Conservation (phyloP, 257 asterid species). For the Jasminum sambac region DNA sequence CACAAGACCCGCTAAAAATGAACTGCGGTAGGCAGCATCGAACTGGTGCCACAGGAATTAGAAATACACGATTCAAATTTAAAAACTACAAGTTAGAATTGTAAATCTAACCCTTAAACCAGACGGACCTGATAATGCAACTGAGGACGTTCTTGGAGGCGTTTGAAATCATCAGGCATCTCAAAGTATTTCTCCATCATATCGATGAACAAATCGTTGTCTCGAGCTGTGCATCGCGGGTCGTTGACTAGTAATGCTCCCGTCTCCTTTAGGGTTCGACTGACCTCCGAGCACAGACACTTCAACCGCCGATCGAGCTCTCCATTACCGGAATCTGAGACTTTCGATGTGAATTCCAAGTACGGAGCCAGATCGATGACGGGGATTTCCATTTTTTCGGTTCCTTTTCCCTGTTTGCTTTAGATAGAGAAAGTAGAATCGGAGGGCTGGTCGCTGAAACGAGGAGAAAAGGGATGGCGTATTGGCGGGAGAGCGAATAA, state of each 20-base stretch:
- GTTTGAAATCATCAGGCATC: conserved; percentile 78
- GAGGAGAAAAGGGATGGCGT: not conserved
- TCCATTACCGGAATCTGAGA: conserved; percentile 19
- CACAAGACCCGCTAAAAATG: too few species aligned
- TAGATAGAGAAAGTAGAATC: conserved; percentile 12
- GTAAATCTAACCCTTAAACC: not conserved
- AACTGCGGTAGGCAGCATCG: too few species aligned
- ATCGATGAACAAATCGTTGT: conserved; percentile 78
- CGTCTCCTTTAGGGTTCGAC: conserved; percentile 83
- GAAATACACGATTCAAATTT: too few species aligned
- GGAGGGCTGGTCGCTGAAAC: not conserved
- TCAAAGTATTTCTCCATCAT: conserved; percentile 94
- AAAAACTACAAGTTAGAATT: too few species aligned
- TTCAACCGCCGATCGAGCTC: conserved; percentile 45
- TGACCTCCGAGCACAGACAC: conserved; percentile 70
- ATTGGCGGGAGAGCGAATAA: conserved; percentile 1
- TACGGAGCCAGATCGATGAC: conserved; percentile 81
- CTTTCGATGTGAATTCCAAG: conserved; percentile 35
- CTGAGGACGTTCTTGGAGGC: conserved; percentile 82
- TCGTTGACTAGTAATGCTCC: conserved; percentile 94
- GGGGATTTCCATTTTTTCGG: conserved; percentile 53
- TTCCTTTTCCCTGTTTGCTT: not conserved
- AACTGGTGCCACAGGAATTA: too few species aligned
- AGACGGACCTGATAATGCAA: conserved; percentile 83
- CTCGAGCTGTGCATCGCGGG: conserved; percentile 82